Percentiles rank a stretch among this genome's conserved stretches.
Conservation (phyloP, 108 stramenopile species). For the Nannochloropsis salina region DNA sequence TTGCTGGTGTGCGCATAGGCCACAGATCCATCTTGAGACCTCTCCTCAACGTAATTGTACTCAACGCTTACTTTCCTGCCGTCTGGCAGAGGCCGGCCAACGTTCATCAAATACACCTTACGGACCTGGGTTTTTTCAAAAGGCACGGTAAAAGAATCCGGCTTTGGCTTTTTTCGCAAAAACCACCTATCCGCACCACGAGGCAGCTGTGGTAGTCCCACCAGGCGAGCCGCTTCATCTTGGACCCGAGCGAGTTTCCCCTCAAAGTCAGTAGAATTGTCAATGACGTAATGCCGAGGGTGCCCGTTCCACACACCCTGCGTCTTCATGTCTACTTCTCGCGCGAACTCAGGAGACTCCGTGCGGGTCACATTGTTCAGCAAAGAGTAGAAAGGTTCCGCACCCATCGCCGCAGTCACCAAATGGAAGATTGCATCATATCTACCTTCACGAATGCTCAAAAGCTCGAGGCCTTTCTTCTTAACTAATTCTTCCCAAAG, state of each 20-base stretch:
- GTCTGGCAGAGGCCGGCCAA: background rate
- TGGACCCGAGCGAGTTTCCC: constrained; percentile 34
- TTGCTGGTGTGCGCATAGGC: background rate
- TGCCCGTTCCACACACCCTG: constrained; percentile 49
- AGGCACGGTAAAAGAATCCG: background rate
- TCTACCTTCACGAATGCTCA: constrained; percentile 50
- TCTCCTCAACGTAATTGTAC: constrained; percentile 4
- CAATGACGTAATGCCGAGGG: constrained; percentile 37
- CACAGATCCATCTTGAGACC: background rate
- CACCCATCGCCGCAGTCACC: constrained; percentile 71
- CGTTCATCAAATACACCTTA: constrained; percentile 18
- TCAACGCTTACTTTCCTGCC: background rate
- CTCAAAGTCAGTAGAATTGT: constrained; percentile 48
- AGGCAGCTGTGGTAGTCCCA: constrained; percentile 34
- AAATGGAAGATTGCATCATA: constrained; percentile 91
- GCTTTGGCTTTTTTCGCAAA: background rate
- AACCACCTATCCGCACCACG: background rate
- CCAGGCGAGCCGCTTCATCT: constrained; percentile 27
- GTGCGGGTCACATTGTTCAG: constrained; percentile 80
- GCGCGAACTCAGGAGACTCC: constrained; percentile 73
- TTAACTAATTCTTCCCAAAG: constrained; percentile 24
- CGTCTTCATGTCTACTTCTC: constrained; percentile 64
- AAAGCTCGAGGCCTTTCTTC: constrained; percentile 39
- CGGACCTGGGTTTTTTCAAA: background rate
- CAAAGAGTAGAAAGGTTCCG: constrained; percentile 64